Evolutionary conservation across 169 alveolate species (phyloP).

Genomic region (Cryptosporidium felis): DNA sequence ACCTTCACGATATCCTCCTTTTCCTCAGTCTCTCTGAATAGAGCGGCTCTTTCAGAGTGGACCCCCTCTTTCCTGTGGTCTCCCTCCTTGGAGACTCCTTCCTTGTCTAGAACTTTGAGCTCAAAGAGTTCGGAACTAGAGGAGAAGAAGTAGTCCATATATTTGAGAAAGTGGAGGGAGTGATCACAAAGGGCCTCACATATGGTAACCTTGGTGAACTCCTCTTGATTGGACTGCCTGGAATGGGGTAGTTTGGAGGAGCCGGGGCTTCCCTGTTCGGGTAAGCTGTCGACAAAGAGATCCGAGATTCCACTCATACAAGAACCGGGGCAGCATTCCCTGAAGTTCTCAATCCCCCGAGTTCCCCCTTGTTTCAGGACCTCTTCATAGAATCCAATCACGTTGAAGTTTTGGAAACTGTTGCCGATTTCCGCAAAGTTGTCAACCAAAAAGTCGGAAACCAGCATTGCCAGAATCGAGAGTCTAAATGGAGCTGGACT

Average conservation of each 20-base stretch:
- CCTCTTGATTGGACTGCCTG: no score
- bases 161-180: not conserved
- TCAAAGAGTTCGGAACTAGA: conserved; percentile 50
- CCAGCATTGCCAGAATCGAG: conserved; percentile 23
- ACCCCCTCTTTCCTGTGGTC: not conserved
- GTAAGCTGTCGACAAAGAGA: not conserved
- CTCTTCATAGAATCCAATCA: conserved; percentile 27
- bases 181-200: conserved; percentile 48
- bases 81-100: not conserved
- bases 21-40: conserved; percentile 25
- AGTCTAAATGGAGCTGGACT: conserved; percentile 62
- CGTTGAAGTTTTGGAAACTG: conserved; percentile 23
- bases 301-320: not conserved
- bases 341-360: not conserved
- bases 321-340: conserved; percentile 3
- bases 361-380: conserved; percentile 49
- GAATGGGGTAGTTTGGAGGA: not conserved
- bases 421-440: conserved; percentile 11
- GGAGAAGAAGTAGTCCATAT: conserved; percentile 36
- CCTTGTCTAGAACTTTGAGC: conserved; percentile 3
- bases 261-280: not conserved
- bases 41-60: not conserved
- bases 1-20: conserved; percentile 21
- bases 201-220: not conserved
- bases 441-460: conserved; percentile 22